These are phyloP conservation scores for Candida xiaguanensis DNA, from an alignment of 805 yeast genomes.

Conservation along the genomic window DNA sequence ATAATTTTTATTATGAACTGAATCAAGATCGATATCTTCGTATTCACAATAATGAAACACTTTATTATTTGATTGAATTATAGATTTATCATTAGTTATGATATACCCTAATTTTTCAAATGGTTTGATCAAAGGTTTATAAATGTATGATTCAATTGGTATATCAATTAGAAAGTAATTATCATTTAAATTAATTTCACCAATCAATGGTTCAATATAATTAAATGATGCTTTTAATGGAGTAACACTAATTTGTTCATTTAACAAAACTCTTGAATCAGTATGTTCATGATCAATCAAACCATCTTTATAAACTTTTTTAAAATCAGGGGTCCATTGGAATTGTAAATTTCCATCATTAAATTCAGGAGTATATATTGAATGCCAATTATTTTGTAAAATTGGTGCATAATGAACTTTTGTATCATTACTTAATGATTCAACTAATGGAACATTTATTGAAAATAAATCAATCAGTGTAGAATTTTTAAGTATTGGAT, in stretches of 20 bases:
- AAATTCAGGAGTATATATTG: conserved; percentile 45
- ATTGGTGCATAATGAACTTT: conserved; percentile 74
- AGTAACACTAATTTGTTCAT: conserved; percentile 55
- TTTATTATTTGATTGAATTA: conserved; percentile 25
- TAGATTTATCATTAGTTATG: conserved; percentile 17
- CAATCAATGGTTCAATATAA: conserved; percentile 47
- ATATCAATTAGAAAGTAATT: conserved; percentile 32
- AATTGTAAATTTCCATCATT: conserved; percentile 44
- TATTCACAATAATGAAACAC: conserved; percentile 84
- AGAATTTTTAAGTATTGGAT: conserved; percentile 31
- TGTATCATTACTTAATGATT: conserved; percentile 50
- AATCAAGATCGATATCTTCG: conserved; percentile 80
- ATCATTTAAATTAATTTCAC: conserved; percentile 50
- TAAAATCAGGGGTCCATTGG: conserved; percentile 83
- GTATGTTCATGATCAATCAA: conserved; percentile 39
- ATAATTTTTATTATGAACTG: conserved; percentile 47
- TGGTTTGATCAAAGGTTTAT: conserved; percentile 39
- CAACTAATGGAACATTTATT: conserved; percentile 78
- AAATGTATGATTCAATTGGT: conserved; percentile 37
- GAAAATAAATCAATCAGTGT: conserved; percentile 65
- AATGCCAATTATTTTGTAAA: conserved; percentile 74
- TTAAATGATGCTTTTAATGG: conserved; percentile 67
- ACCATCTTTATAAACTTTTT: conserved; percentile 55
- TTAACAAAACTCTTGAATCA: conserved; percentile 69
- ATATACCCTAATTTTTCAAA: conserved; percentile 20